A percentile compares a stretch with the other conserved stretches of the same genome.
phyloP scores from a whole-genome alignment of 2,329 filamentous ascomycete species.

The Cladosporium cucumerinum region DNA sequence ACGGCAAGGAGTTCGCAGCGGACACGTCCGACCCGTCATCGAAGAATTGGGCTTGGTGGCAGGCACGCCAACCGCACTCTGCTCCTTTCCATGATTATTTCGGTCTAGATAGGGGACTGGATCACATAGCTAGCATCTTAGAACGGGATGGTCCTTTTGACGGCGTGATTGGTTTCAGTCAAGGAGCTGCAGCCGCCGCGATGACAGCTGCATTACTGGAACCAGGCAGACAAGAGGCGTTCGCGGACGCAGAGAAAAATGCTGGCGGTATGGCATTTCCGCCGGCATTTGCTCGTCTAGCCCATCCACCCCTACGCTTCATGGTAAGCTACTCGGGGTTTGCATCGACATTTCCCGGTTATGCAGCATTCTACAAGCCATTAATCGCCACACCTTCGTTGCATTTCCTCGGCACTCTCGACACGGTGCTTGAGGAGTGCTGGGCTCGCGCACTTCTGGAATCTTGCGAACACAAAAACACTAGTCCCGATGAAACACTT shows the following conservation, averaged over 20 bases:
- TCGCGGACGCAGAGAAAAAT: conserved; percentile 39
- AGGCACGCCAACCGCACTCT: conserved; percentile 57
- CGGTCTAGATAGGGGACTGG: conserved; percentile 66
- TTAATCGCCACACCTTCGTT: conserved; percentile 72
- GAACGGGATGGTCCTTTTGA: conserved; percentile 65
- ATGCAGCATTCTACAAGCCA: conserved; percentile 71
- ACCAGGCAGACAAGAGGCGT: conserved; percentile 45
- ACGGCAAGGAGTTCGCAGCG: conserved; percentile 63
- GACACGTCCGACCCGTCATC: conserved; percentile 14
- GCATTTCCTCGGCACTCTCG: conserved; percentile 78
- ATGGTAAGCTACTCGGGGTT: conserved; percentile 77
- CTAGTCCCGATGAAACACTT: conserved; percentile 41
- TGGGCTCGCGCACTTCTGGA: conserved; percentile 66
- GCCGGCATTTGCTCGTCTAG: conserved; percentile 42
- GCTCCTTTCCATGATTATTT: conserved; percentile 57
- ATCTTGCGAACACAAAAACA: conserved; percentile 52
- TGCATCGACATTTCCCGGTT: conserved; percentile 55
- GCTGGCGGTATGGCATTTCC: conserved; percentile 53
- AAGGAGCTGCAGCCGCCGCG: conserved; percentile 70
- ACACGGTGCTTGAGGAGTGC: conserved; percentile 81
- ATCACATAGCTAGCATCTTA: conserved; percentile 59
- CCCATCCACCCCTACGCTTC: conserved; percentile 63
- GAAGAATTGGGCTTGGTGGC: conserved; percentile 64
- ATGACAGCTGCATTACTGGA: conserved; percentile 74
- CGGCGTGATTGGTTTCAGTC: conserved; percentile 77